Percentiles rank a stretch among this genome's conserved stretches.
These are phyloP conservation scores for Rhynchosporium graminicola DNA, from an alignment of 2,329 filamentous ascomycete species.

Conservation along the genomic window DNA sequence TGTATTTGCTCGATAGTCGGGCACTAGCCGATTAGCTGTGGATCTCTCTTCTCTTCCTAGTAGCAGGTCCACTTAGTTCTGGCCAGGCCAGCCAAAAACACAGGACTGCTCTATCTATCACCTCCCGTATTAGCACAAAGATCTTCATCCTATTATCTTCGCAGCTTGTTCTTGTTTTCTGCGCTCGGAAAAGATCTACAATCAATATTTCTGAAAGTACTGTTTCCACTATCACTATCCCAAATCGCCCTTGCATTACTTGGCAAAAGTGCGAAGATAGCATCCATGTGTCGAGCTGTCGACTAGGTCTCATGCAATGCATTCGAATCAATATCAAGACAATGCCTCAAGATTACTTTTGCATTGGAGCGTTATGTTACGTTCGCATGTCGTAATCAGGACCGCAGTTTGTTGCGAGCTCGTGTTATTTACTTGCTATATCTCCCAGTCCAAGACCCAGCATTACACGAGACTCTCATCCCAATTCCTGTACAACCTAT, in stretches of 20 bases:
- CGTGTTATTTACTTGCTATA: neutral
- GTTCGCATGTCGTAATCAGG: constrained; percentile 5
- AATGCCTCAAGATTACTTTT: neutral
- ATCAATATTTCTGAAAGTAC: constrained; percentile 2
- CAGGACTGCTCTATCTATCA: constrained; percentile 11
- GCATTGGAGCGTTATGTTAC: neutral
- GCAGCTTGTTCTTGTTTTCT: constrained; percentile 9
- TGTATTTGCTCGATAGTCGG: neutral
- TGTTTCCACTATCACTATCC: neutral
- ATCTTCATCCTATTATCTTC: constrained; percentile 15
- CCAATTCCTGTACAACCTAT: neutral
- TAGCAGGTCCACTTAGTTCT: neutral
- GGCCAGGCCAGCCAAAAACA: neutral
- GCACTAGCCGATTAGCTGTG: constrained; percentile 3
- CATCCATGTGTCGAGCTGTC: constrained; percentile 10
- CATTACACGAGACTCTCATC: neutral
- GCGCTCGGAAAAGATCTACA: neutral
- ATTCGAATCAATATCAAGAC: constrained; percentile 13
- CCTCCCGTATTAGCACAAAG: neutral
- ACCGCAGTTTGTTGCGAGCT: neutral
- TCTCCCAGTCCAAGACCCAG: neutral
- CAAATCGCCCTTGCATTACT: neutral
- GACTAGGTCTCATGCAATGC: constrained; percentile 1
- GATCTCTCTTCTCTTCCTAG: constrained; percentile 3
- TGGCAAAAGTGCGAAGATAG: neutral